These are phyloP conservation scores for Yamadazyma atmosphaerica DNA, from an alignment of 1,139 yeast genomes.

Conservation along the genomic window DNA sequence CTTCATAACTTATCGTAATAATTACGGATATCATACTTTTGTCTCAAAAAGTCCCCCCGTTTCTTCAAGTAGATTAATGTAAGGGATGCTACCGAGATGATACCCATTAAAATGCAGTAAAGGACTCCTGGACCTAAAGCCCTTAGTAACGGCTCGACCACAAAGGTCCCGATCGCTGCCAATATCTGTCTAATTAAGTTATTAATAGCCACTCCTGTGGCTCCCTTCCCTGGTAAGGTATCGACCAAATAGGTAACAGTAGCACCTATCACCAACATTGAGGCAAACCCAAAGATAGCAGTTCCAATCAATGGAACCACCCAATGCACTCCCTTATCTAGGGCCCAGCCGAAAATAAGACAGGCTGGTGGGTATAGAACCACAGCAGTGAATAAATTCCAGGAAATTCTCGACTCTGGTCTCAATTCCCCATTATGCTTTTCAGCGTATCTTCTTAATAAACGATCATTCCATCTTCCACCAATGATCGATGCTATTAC, in stretches of 20 bases:
- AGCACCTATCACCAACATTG: conserved; percentile 82
- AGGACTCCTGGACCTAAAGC: conserved; percentile 74
- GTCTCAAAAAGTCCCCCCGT: conserved; percentile 65
- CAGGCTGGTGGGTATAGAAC: conserved; percentile 62
- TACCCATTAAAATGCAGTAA: conserved; percentile 63
- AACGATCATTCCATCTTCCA: conserved; percentile 75
- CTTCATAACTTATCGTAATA: conserved; percentile 49
- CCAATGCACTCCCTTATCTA: conserved; percentile 69
- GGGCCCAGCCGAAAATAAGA: conserved; percentile 80
- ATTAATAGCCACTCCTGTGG: conserved; percentile 84
- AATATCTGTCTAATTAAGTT: conserved; percentile 70
- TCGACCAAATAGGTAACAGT: conserved; percentile 82
- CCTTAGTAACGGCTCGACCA: conserved; percentile 63
- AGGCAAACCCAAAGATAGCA: conserved; percentile 76
- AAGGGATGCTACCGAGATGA: conserved; percentile 46
- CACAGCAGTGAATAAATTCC: conserved; percentile 70
- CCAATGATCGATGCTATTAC: conserved; percentile 72
- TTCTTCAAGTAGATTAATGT: conserved; percentile 51
- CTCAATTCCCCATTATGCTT: conserved; percentile 62
- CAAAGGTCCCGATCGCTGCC: conserved; percentile 77
- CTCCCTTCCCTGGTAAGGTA: conserved; percentile 83
- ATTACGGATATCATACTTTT: conserved; percentile 58
- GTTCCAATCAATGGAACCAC: conserved; percentile 76
- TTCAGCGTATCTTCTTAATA: conserved; percentile 54
- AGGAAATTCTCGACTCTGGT: conserved; percentile 80